These are phyloP conservation scores for Asparagopsis taxiformis DNA, from an alignment of 31 red algal genomes.

Conservation along the genomic window DNA sequence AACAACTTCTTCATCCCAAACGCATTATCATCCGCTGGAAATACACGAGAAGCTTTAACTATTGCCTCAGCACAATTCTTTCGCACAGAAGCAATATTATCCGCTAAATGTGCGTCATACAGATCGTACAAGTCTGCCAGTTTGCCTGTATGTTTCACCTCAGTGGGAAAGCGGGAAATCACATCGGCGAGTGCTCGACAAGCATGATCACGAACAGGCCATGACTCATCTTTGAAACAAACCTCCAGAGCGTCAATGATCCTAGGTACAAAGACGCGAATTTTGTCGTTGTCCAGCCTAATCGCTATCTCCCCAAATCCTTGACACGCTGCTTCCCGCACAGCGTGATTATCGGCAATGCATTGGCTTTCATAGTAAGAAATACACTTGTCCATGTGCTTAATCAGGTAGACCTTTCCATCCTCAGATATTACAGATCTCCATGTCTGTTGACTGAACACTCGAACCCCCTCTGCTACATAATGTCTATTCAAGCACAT, in stretches of 20 bases:
- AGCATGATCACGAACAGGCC: conserved; percentile 97
- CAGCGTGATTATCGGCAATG: conserved; percentile 94
- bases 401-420: conserved; percentile 48
- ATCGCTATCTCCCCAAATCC: conserved; percentile 67
- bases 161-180: conserved; percentile 32
- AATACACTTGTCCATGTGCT: conserved; percentile 46
- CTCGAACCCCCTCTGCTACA: conserved; percentile 92
- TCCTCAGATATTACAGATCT: conserved; percentile 32
- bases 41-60: conserved; percentile 48
- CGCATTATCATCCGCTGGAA: conserved; percentile 29
- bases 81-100: conserved; percentile 89
- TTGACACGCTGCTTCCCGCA: conserved; percentile 94
- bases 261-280: conserved; percentile 43
- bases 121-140: conserved; percentile 47
- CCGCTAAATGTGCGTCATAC: conserved; percentile 68
- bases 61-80: conserved; percentile 66
- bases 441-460: conserved; percentile 82
- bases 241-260: conserved; percentile 63
- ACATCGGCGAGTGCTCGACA: conserved; percentile 73
- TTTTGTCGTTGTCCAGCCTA: conserved; percentile 12
- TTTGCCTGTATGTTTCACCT: conserved; percentile 30
- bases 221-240: conserved; percentile 93
- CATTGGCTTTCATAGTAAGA: conserved; percentile 72
- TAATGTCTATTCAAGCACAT: conserved; percentile 98
- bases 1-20: conserved; percentile 19